Percentiles rank a stretch among this genome's conserved stretches.
These are phyloP conservation scores for Aureobasidium musti DNA, from an alignment of 2,329 filamentous ascomycete genomes.

Conservation along the genomic window DNA sequence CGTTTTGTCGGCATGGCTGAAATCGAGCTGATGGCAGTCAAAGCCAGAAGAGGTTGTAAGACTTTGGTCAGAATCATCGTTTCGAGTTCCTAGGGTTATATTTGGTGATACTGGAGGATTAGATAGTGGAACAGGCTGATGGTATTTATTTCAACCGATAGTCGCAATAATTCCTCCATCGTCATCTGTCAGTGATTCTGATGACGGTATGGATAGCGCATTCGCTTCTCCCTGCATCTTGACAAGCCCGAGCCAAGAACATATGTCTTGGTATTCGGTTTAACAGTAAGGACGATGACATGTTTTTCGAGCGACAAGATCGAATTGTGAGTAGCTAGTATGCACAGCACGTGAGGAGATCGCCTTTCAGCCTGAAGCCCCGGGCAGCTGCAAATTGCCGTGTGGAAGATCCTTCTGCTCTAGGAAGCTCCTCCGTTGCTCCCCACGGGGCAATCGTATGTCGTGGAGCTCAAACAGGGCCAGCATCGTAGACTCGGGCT, in stretches of 20 bases:
- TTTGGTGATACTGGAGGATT: background rate
- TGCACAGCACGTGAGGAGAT: slow-evolving; percentile 15
- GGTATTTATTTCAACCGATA: slow-evolving; percentile 22
- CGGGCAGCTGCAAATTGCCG: background rate
- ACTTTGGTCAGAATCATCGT: slow-evolving; percentile 4
- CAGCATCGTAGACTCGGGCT: background rate
- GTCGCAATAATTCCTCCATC: background rate
- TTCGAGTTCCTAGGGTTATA: background rate
- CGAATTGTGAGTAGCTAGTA: slow-evolving; percentile 4
- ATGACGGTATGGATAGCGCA: background rate
- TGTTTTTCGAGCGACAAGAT: background rate
- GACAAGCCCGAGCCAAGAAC: slow-evolving; percentile 17
- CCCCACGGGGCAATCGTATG: background rate
- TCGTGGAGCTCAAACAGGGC: background rate
- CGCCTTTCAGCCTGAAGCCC: slow-evolving; percentile 14
- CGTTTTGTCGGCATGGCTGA: slow-evolving; percentile 13
- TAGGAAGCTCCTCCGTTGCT: background rate
- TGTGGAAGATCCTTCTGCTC: background rate
- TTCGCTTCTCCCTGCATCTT: background rate
- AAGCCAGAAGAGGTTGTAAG: background rate
- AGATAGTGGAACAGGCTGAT: slow-evolving; percentile 6
- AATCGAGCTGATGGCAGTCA: background rate
- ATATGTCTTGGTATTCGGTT: background rate
- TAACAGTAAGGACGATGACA: background rate
- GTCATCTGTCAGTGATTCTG: background rate